Evolutionary conservation across 1,139 yeast genomes (phyloP), one percentile per base, ranked within the genome.

Genomic region (Meyerozyma elateridarum): DNA sequence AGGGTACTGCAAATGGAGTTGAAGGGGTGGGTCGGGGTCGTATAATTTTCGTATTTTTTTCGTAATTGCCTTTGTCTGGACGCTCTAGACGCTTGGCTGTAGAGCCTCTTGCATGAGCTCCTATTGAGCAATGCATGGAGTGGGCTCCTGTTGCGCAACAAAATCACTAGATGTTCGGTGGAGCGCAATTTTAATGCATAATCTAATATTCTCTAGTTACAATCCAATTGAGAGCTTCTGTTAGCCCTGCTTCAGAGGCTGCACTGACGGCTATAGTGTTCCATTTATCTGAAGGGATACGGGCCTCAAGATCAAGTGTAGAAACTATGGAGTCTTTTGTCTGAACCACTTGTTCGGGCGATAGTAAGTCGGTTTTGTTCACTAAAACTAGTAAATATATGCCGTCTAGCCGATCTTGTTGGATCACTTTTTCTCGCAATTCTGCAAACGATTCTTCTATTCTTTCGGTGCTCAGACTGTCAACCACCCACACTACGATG

Each of bases 401-500:
- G 0, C 94, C 94, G 4, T 70, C 61, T 20, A 89, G 60, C 29
- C 84, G 65, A 41, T 84, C 91, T 48, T 84, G 93, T 28, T 60
- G 55, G 19, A 82, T 56, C 5, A 85, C 75, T 35, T 70, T 74
- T 15, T 61, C 63, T 27, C 69, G 61, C 27, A 89, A 66, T 56
- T 88, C 96, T 2, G 42, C 41, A 39, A 70, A 69, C 39, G 84
- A 83, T 54, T 83, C 95, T 12, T 59, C 50, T 20, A 85, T 59
- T 33, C 96, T 59, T 34, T 76, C 79, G 26, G 70, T 52, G 25
- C 78, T 75, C 39, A 75, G 63, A 3, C 78, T 72, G 56, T 91
- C 97, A 8, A 89, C 72, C n/a, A 89, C 95, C 96, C 97, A 89
- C n/a, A 89, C 58, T 16, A 89, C 65, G 9, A 78, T 74, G 47